phyloP scores from a whole-genome alignment of 2,329 filamentous ascomycete genomes.

The Xylariaceae sp. region DNA sequence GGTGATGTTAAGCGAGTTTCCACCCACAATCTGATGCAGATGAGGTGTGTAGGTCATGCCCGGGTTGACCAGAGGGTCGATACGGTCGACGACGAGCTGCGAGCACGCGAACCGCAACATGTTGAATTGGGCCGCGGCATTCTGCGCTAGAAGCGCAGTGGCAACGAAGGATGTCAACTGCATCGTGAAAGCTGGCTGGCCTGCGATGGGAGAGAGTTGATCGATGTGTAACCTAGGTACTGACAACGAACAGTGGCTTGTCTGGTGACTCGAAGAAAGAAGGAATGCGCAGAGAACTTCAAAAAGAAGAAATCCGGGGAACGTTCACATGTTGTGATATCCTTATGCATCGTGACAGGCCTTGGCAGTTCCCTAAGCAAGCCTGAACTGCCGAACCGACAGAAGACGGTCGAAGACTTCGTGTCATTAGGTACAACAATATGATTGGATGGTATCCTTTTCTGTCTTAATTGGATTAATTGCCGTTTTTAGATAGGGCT shows the following conservation, averaged over 20 bases:
- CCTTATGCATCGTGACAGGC: conserved; percentile 32
- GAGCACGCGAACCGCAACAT: conserved; percentile 56
- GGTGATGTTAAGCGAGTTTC: conserved; percentile 52
- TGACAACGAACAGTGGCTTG: too few species aligned
- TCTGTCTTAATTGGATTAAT: conserved; percentile 35
- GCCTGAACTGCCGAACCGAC: conserved; percentile 37
- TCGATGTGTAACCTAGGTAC: conserved; percentile 3
- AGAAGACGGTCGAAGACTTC: conserved; percentile 31
- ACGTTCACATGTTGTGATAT: conserved; percentile 29
- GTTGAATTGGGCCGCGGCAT: conserved; percentile 43
- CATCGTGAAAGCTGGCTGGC: conserved; percentile 34
- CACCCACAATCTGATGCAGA: conserved; percentile 54
- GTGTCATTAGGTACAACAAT: conserved; percentile 23
- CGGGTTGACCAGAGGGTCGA: conserved; percentile 54
- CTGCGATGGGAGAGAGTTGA: conserved; percentile 3
- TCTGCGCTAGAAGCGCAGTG: conserved; percentile 40
- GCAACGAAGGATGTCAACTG: conserved; percentile 43
- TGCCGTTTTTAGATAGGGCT: conserved; percentile 33
- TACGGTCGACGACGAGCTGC: conserved; percentile 53
- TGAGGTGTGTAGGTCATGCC: conserved; percentile 52
- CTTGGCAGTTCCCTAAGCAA: conserved; percentile 22
- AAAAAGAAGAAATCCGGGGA: conserved; percentile 31
- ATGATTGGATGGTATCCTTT: conserved; percentile 33
- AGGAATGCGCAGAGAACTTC: conserved; percentile 29
- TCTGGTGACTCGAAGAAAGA: conserved; percentile 10